These are phyloP conservation scores for Wickerhamiella alocasiicola DNA, from an alignment of 805 yeast genomes.

Conservation along the genomic window DNA sequence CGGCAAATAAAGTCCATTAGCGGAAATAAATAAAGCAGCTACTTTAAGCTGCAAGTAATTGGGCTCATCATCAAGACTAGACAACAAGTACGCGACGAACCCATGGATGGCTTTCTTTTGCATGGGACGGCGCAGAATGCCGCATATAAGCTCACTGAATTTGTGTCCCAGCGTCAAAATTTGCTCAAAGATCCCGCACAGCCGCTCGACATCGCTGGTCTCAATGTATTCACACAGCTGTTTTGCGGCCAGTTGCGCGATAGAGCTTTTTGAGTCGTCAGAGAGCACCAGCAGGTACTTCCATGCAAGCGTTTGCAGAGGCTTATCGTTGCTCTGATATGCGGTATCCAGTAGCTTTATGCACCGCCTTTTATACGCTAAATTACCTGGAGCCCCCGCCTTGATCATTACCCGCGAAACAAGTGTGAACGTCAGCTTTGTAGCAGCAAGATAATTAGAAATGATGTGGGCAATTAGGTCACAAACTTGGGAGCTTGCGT, in stretches of 20 bases:
- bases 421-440: neutral
- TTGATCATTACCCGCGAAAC: slow-evolving; percentile 2
- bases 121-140: slow-evolving; percentile 4
- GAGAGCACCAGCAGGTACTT: slow-evolving; percentile 7
- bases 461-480: slow-evolving; percentile 11
- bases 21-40: slow-evolving; percentile 9
- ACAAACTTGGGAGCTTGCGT: slow-evolving; percentile 8
- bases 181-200: neutral
- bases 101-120: slow-evolving; percentile 4
- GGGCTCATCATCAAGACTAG: neutral
- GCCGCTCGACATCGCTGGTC: neutral
- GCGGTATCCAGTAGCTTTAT: slow-evolving; percentile 3
- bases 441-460: slow-evolving; percentile 5
- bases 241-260: slow-evolving; percentile 2
- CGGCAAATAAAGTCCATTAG: slow-evolving; percentile 13
- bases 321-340: neutral
- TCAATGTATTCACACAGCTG: slow-evolving; percentile 1
- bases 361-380: slow-evolving; percentile 12
- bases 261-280: slow-evolving; percentile 7
- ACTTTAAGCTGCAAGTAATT: slow-evolving; percentile 5
- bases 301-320: slow-evolving; percentile 7
- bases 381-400: slow-evolving; percentile 7
- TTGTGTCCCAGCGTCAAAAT: slow-evolving; percentile 2
- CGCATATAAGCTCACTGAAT: neutral
- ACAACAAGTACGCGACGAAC: slow-evolving; percentile 8